phyloP scores from a whole-genome alignment of 23 red algal genomes.

The Gracilaria gracilis region DNA sequence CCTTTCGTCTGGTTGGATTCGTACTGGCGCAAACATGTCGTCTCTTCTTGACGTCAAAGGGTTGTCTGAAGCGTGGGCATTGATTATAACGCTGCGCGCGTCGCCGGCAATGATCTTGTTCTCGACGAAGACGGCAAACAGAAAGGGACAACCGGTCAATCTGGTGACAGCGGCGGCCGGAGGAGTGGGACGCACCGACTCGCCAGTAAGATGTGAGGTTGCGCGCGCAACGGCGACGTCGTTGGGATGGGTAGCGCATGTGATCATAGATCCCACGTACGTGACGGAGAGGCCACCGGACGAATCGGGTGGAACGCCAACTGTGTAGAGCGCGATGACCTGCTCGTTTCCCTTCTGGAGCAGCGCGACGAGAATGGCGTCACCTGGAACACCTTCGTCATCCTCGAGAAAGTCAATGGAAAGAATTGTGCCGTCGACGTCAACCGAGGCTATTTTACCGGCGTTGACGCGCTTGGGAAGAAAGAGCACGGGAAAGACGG shows the following conservation, averaged over 20 bases:
- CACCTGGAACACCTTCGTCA: conserved; percentile 42
- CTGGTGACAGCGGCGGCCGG: conserved; percentile 56
- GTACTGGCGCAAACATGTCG: not conserved
- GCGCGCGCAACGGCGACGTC: conserved; percentile 61
- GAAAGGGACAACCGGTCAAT: conserved; percentile 53
- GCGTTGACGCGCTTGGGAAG: conserved; percentile 56
- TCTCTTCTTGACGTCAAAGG: conserved; percentile 15
- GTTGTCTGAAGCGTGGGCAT: conserved; percentile 6
- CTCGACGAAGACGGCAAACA: conserved; percentile 65
- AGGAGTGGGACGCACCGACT: conserved; percentile 33
- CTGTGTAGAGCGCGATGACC: conserved; percentile 50
- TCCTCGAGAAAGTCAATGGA: conserved; percentile 69
- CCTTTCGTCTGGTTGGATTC: not conserved
- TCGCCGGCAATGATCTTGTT: conserved; percentile 64
- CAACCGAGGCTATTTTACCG: conserved; percentile 54
- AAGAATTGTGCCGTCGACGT: conserved; percentile 48
- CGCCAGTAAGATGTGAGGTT: conserved; percentile 34
- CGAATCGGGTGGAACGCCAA: conserved; percentile 36
- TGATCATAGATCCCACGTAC: conserved; percentile 52
- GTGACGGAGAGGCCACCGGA: conserved; percentile 41
- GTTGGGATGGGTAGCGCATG: conserved; percentile 41
- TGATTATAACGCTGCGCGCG: conserved; percentile 41
- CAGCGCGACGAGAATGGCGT: conserved; percentile 63
- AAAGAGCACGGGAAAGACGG: conserved; percentile 60
- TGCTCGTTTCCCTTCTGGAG: conserved; percentile 51